Evolutionary conservation across 805 yeast species (phyloP).

Genomic region (Kregervanrija delftensis): DNA sequence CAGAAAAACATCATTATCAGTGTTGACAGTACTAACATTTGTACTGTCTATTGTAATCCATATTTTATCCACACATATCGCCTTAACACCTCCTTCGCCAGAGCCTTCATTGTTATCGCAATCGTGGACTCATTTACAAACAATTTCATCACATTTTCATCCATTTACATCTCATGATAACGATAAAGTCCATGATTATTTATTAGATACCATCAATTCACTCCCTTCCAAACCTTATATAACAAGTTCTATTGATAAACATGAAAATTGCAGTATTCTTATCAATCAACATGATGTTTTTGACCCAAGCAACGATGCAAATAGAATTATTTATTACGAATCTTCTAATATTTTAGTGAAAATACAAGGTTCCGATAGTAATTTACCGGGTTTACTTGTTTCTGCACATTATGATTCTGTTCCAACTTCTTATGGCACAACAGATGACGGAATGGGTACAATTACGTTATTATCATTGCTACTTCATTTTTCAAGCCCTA

Average conservation of each 20-base stretch:
- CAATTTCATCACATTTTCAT: conserved; percentile 59
- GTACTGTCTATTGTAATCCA: conserved; percentile 30
- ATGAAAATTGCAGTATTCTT: conserved; percentile 12
- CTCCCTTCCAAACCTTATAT: not conserved
- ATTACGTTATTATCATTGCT: conserved; percentile 73
- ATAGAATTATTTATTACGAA: conserved; percentile 67
- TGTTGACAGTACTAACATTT: conserved; percentile 45
- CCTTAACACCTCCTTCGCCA: conserved; percentile 37
- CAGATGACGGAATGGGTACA: conserved; percentile 89
- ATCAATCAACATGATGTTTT: conserved; percentile 47
- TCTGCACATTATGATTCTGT: conserved; percentile 90
- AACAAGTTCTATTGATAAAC: conserved; percentile 2
- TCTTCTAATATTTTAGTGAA: conserved; percentile 75
- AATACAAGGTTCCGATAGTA: conserved; percentile 53
- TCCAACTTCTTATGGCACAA: conserved; percentile 79
- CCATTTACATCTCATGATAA: conserved; percentile 76
- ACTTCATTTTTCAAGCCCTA: conserved; percentile 33
- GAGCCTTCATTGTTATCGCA: conserved; percentile 32
- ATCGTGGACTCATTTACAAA: conserved; percentile 70
- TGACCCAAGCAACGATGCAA: conserved; percentile 32
- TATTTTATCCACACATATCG: conserved; percentile 30
- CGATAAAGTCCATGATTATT: conserved; percentile 66
- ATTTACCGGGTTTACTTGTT: conserved; percentile 59
- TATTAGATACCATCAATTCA: conserved; percentile 25
- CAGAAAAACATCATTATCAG: conserved; percentile 62